These are phyloP conservation scores for Conticribra weissflogii DNA, from an alignment of 108 stramenopile species.

Conservation along the genomic window DNA sequence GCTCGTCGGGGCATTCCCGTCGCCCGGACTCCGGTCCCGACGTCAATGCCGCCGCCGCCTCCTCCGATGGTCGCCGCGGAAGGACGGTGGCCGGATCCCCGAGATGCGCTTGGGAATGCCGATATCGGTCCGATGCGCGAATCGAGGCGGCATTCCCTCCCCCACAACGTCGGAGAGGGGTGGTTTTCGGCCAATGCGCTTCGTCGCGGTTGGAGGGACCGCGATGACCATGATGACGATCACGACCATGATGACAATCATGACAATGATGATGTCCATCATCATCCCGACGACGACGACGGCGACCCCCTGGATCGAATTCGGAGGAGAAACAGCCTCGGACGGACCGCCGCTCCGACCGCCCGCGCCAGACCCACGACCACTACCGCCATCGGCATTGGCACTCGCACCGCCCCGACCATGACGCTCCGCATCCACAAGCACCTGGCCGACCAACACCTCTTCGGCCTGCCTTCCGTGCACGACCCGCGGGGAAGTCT, in stretches of 20 bases:
- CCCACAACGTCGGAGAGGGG: too few relatives aligned
- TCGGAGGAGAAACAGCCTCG: too few relatives aligned
- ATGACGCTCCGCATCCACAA: conserved; percentile 65
- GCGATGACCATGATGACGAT: neutral
- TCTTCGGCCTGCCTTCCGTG: conserved; percentile 47
- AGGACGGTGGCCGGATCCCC: too few relatives aligned
- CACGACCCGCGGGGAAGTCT: too few relatives aligned
- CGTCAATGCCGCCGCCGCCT: too few relatives aligned
- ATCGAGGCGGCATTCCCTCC: neutral
- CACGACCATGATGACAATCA: neutral
- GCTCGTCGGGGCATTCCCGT: conserved; percentile 15
- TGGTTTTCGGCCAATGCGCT: neutral
- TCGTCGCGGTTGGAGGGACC: neutral
- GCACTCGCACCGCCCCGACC: conserved; percentile 35
- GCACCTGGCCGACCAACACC: conserved; percentile 82
- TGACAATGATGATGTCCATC: neutral
- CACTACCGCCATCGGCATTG: neutral
- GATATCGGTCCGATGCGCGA: too few relatives aligned
- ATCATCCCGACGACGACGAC: too few relatives aligned
- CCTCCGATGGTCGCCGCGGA: too few relatives aligned
- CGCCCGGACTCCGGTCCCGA: too few relatives aligned
- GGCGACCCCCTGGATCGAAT: too few relatives aligned
- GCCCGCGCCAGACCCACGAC: neutral
- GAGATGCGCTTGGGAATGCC: too few relatives aligned
- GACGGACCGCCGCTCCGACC: too few relatives aligned